A percentile compares a stretch with the other conserved stretches of the same genome.
Evolutionary conservation across 208 protist genomes (phyloP).

Genomic region (Pavlovales sp.): DNA sequence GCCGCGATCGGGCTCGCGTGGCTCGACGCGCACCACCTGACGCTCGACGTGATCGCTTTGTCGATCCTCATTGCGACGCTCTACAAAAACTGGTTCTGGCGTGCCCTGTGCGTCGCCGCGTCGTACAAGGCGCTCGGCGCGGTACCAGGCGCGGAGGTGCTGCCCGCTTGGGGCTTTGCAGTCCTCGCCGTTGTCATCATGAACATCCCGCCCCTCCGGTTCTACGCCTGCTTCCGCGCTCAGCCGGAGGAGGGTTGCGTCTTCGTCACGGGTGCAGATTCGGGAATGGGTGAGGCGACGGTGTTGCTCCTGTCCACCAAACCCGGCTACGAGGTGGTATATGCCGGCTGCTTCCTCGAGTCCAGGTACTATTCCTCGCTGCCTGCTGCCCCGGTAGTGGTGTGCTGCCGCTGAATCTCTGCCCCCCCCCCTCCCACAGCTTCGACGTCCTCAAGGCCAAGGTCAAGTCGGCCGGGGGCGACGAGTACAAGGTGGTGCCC

Average conservation of each 20-base stretch:
- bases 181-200: not conserved
- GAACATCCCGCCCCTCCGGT: not conserved
- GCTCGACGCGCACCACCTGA: not conserved
- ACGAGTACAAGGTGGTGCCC: not conserved
- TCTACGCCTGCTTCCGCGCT: not conserved
- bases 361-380: too few species aligned
- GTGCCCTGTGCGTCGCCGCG: not conserved
- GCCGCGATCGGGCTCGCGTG: not conserved
- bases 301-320: not conserved
- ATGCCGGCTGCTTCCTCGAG: not conserved
- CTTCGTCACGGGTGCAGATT: not conserved
- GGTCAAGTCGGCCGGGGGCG: not conserved
- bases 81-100: not conserved
- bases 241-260: not conserved
- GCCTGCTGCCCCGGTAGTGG: too few species aligned
- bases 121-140: not conserved
- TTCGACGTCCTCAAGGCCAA: not conserved
- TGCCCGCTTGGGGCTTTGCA: not conserved
- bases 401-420: too few species aligned
- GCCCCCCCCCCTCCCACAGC: too few species aligned
- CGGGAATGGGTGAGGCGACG: not conserved
- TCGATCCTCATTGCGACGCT: not conserved
- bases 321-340: not conserved
- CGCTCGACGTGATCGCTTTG: not conserved
- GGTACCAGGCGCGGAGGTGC: not conserved